These are phyloP conservation scores for Trichophyton rubrum DNA, from an alignment of 2,329 filamentous ascomycete genomes.

Conservation along the genomic window DNA sequence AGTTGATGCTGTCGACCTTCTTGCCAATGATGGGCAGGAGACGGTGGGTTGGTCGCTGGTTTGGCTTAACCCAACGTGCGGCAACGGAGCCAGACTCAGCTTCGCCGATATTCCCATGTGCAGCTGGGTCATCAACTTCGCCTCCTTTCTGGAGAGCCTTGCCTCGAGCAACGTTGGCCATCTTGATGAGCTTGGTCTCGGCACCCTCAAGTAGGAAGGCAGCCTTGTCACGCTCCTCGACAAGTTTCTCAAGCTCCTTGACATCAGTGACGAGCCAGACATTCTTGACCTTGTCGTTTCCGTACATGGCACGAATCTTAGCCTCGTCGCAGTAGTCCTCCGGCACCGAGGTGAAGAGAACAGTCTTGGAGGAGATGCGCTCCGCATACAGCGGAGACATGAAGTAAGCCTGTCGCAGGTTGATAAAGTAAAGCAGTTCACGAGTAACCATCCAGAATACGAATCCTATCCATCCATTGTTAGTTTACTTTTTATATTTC, in stretches of 20 bases:
- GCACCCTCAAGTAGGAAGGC: conserved; percentile 74
- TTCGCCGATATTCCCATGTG: conserved; percentile 40
- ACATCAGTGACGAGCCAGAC: conserved; percentile 75
- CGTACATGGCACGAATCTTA: conserved; percentile 70
- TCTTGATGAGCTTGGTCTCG: conserved; percentile 72
- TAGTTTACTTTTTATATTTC: too few relatives aligned
- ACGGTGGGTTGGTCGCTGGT: conserved; percentile 71
- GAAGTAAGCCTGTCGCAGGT: conserved; percentile 82
- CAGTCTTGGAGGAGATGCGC: conserved; percentile 77
- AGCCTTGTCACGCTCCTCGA: conserved; percentile 66
- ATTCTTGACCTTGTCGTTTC: conserved; percentile 59
- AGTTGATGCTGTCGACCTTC: conserved; percentile 91
- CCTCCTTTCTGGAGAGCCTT: conserved; percentile 52
- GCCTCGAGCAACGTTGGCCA: conserved; percentile 58
- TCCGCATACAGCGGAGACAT: conserved; percentile 72
- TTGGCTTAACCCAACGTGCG: conserved; percentile 58
- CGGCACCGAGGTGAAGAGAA: conserved; percentile 80
- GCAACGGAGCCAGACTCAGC: conserved; percentile 56
- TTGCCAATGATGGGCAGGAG: conserved; percentile 61
- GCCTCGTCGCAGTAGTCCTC: conserved; percentile 61
- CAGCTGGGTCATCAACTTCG: conserved; percentile 26
- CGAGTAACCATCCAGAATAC: conserved; percentile 78
- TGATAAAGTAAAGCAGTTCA: conserved; percentile 84
- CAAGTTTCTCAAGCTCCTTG: conserved; percentile 63
- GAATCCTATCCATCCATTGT: conserved; percentile 41